A percentile compares a stretch with the other conserved stretches of the same genome.
These are phyloP conservation scores for Halenospora varia DNA, from an alignment of 495 filamentous ascomycete genomes.

Conservation along the genomic window DNA sequence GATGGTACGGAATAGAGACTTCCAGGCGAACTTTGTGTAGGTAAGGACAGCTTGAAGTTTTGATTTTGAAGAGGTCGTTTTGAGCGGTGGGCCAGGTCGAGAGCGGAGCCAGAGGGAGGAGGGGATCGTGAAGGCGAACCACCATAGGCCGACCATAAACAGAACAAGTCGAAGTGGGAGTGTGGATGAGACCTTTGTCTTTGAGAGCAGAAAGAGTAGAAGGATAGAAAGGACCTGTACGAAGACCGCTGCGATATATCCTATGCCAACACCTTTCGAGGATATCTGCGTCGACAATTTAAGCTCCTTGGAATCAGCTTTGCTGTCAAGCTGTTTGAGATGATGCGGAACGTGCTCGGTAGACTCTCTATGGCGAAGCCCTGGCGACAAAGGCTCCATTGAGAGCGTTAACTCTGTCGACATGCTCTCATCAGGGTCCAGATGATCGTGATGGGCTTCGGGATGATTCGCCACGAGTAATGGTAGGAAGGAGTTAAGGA, in stretches of 20 bases:
- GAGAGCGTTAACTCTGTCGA: slow-evolving; percentile 21
- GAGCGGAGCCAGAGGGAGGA: slow-evolving; percentile 81
- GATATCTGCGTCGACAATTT: slow-evolving; percentile 79
- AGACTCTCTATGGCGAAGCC: slow-evolving; percentile 21
- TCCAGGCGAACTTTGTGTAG: slow-evolving; percentile 82
- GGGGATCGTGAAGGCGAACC: slow-evolving; percentile 89
- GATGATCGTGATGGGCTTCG: slow-evolving; percentile 27
- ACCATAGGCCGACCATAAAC: slow-evolving; percentile 86
- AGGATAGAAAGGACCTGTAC: slow-evolving; percentile 74
- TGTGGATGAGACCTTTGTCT: slow-evolving; percentile 49
- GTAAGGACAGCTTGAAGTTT: slow-evolving; percentile 24
- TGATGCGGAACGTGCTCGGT: slow-evolving; percentile 26
- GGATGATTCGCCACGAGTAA: slow-evolving; percentile 76
- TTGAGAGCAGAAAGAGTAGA: slow-evolving; percentile 64
- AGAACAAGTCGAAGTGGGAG: slow-evolving; percentile 78
- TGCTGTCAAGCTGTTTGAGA: slow-evolving; percentile 26
- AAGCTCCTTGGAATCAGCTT: slow-evolving; percentile 57
- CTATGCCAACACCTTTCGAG: slow-evolving; percentile 86
- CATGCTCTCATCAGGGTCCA: slow-evolving; percentile 8
- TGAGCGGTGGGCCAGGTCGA: slow-evolving; percentile 82
- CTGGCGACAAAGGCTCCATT: slow-evolving; percentile 18
- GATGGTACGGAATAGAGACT: slow-evolving; percentile 73
- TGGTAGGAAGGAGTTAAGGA: slow-evolving; percentile 79
- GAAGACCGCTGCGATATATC: slow-evolving; percentile 78
- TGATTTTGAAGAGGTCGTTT: slow-evolving; percentile 20